Conservation (phyloP, 257 asterid species). For the Scutellaria minor region DNA sequence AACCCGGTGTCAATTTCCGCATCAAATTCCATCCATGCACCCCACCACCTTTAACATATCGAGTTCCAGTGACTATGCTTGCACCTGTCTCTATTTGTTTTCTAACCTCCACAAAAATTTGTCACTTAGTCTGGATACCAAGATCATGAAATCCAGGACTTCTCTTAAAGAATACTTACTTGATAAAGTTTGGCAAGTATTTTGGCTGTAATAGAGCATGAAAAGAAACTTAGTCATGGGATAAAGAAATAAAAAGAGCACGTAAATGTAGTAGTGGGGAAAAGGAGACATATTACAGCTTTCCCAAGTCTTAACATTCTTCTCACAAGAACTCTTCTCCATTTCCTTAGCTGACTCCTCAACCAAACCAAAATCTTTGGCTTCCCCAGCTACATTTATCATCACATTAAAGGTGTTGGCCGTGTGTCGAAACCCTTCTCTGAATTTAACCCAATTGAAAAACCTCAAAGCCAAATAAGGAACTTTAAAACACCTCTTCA, state of each 20-base stretch:
- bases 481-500: conserved; percentile 86
- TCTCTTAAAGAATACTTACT: conserved; percentile 54
- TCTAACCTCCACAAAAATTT: conserved; percentile 49
- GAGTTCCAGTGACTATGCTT: conserved; percentile 94
- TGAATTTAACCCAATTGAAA: conserved; percentile 70
- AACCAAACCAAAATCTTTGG: conserved; percentile 54
- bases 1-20: conserved; percentile 98
- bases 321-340: conserved; percentile 56
- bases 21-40: conserved; percentile 97
- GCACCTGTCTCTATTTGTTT: conserved; percentile 94
- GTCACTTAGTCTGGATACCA: conserved; percentile 31
- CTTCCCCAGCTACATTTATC: conserved; percentile 69
- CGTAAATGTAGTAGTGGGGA: conserved; percentile 6
- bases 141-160: conserved; percentile 23
- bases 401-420: conserved; percentile 58
- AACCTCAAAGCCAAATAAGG: conserved; percentile 77
- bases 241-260: conserved; percentile 3
- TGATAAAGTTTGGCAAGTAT: conserved; percentile 87
- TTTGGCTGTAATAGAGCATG: conserved; percentile 70
- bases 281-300: not conserved
- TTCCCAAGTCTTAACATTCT: conserved; percentile 71
- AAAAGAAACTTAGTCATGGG: conserved; percentile 33
- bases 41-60: conserved; percentile 93
- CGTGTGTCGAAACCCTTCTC: conserved; percentile 57
- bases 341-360: conserved; percentile 68